Evolutionary conservation across 2,329 filamentous ascomycete species (phyloP), one percentile per base, ranked within the genome.

Genomic region (Alternaria viburni): DNA sequence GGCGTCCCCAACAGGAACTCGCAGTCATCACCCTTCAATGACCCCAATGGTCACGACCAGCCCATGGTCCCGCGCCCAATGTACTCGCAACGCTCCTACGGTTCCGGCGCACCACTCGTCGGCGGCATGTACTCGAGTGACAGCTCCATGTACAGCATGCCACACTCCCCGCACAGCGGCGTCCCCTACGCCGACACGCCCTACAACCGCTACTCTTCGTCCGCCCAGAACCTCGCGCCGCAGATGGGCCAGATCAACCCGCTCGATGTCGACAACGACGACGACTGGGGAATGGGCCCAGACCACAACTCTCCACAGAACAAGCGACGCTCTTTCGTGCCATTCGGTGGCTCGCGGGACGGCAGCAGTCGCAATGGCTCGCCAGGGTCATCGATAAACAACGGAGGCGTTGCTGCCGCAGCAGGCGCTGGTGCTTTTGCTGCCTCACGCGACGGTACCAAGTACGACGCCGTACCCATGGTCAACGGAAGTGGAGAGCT

Each of bases 221-320:
- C 73, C 19, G 74, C 75, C 30, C 73, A 76, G 58, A 69, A 74
- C 63, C 73, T 75, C 45, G 74, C 77, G 5, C 72, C 69, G 9
- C 66, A 74, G 32, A 74, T 80, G 72, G 86, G 79, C 54, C 76
- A 79, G 54, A 86, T 96, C 62, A 90, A 97, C 76, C 93, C 93
- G 3, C 88, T 91, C 73, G 89, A 90, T 13, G 94, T 97, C 67
- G 87, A 87, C 21, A 94, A 97, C 77, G 94, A 97, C 74, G 93
- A 92, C 26, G 94, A 97, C 73, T 94, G 97, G 76, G 93, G 91
- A 1, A 85, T 96, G 55, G 85, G 87, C 5, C 73, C 72, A 15
- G 55, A 30, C 21, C 54, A 62, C 21, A 89, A 87, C 70, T 81
- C 62, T 79, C 49, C 64, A 9, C 73, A 75, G 73, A 80, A 77